Conservation (phyloP, 179 eudicot genomes). For the Beta lomatogona region DNA sequence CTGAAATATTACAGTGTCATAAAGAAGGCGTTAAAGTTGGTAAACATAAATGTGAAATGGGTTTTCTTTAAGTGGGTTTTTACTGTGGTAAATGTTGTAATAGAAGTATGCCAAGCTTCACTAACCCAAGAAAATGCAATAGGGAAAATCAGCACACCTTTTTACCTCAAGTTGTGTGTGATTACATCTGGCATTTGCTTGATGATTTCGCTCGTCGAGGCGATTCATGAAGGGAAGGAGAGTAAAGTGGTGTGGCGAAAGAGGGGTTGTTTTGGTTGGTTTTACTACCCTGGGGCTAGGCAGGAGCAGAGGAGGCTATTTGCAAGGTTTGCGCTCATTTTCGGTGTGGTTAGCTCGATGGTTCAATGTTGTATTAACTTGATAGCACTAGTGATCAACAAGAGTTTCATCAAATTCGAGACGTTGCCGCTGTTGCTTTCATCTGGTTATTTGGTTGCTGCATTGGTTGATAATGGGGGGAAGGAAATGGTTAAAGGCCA, state of each 20-base stretch:
- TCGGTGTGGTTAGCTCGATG: conserved; percentile 13
- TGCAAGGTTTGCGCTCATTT: conserved; percentile 3
- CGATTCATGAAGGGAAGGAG: conserved; percentile 3
- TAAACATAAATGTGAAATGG: background rate
- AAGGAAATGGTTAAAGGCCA: background rate
- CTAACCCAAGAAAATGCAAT: conserved; percentile 5
- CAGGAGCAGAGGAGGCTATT: background rate
- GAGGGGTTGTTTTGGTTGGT: conserved; percentile 8
- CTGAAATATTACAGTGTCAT: background rate
- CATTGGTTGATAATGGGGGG: background rate
- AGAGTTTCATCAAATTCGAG: background rate
- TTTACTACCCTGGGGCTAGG: conserved; percentile 7
- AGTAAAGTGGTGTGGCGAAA: conserved; percentile 13
- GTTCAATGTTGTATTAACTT: conserved; percentile 10
- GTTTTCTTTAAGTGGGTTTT: background rate
- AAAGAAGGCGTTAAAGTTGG: background rate
- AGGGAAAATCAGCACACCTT: background rate
- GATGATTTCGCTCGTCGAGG: conserved; percentile 7
- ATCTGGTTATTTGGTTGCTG: background rate
- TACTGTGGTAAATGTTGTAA: conserved; percentile 9
- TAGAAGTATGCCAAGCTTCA: conserved; percentile 18
- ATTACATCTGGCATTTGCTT: conserved; percentile 4
- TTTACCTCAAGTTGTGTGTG: conserved; percentile 9
- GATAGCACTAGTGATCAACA: background rate
- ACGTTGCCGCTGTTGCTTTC: conserved; percentile 14